Base-by-base conservation (phyloP, 495 filamentous ascomycete genomes). In the Neurospora sp. region DNA sequence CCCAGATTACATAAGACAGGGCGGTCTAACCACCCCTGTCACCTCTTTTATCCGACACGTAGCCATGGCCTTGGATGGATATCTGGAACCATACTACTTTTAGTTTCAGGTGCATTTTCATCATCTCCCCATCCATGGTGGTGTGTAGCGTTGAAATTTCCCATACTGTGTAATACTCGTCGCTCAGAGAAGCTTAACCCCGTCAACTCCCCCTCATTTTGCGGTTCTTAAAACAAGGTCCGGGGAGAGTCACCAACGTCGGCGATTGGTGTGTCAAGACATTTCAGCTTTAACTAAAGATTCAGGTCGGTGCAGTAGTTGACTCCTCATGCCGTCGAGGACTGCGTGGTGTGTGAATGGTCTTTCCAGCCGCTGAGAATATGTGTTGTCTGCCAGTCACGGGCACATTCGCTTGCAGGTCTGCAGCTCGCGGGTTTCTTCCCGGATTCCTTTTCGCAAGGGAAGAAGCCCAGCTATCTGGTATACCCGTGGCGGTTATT, bases 51-150 rank as follows among this genome's bases (percentile, higher is more conserved):
- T n/a, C n/a, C n/a, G n/a, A n/a, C n/a, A n/a, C n/a, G n/a, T 62
- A 62, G 12, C 23, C 23, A 35, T 9, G 54, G 54, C 54, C 54
- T 62, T 62, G 54, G 14, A 35, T 31, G 6, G 27, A 62, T 35
- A 31, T 35, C 27, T 54, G 54, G 54, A 62, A 16, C 54, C 54
- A 31, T 74, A 35, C 70, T 72, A 27, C 39, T 74, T 74, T 74
- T 9, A 38, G 73, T 72, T 59, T 48, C 54, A 72, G 46, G 37
- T 71, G 70, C 73, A 73, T 54, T 74, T 69, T 74, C 20, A 72
- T 41, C 72, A 37, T 41, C 38, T 74, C 31, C 35, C 39, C 71
- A 38, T 69, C 27, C 41, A 39, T n/a, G 46, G 46, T 62, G 11
- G 27, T 20, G 62, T 42, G 71, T 16, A 69, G 6, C n/a, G n/a